These are phyloP conservation scores for Amylostereum chailletii DNA, from an alignment of 1,284 basidiomycete species.

Conservation along the genomic window DNA sequence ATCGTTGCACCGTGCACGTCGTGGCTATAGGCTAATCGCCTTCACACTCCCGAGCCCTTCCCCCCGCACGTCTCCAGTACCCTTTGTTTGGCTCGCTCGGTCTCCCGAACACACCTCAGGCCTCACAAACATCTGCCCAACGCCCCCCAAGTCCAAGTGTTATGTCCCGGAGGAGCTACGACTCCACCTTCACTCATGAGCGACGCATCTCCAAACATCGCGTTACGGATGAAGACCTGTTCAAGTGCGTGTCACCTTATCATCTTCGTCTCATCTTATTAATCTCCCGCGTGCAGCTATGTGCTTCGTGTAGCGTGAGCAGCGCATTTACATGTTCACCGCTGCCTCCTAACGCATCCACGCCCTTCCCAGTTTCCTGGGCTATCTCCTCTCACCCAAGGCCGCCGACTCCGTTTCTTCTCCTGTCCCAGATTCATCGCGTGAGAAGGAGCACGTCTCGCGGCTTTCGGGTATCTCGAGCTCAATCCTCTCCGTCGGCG, in stretches of 20 bases:
- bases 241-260: slow-evolving; percentile 47
- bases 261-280: slow-evolving; percentile 5
- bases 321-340: slow-evolving; percentile 10
- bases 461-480: slow-evolving; percentile 61
- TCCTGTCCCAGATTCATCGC: slow-evolving; percentile 31
- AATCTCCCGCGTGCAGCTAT: slow-evolving; percentile 39
- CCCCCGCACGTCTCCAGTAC: too few relatives aligned
- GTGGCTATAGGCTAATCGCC: too few relatives aligned
- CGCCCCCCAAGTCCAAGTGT: not conserved
- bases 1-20: too few relatives aligned
- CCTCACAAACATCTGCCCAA: too few relatives aligned
- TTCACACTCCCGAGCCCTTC: too few relatives aligned
- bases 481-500: slow-evolving; percentile 70
- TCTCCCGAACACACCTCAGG: too few relatives aligned
- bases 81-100: too few relatives aligned
- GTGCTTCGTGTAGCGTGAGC: slow-evolving; percentile 71
- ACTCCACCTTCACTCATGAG: slow-evolving; percentile 44
- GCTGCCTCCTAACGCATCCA: slow-evolving; percentile 7
- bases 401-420: slow-evolving; percentile 28
- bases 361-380: slow-evolving; percentile 42
- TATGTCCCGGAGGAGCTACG: slow-evolving; percentile 64
- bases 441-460: slow-evolving; percentile 54
- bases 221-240: slow-evolving; percentile 74
- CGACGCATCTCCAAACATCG: slow-evolving; percentile 64
- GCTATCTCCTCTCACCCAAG: slow-evolving; percentile 64